Percentiles rank a stretch among this genome's conserved stretches.
Conservation (phyloP, 2,329 filamentous ascomycete genomes). For the Incumbomyces delicatus region DNA sequence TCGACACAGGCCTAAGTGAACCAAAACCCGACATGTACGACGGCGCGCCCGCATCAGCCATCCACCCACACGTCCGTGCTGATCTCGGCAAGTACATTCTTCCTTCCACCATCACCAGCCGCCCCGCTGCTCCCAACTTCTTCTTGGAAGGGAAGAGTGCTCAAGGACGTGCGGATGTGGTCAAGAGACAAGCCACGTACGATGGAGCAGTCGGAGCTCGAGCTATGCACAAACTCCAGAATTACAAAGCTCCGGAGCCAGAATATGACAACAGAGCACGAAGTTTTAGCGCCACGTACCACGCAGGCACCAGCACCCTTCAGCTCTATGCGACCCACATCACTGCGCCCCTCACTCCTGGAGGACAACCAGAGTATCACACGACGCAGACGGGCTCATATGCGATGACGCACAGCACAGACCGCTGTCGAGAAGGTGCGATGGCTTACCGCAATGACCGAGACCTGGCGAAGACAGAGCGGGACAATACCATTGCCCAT, state of each 20-base stretch:
- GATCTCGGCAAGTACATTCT: constrained; percentile 11
- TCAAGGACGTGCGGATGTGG: constrained; percentile 9
- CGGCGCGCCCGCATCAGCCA: constrained; percentile 5
- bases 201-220: constrained; percentile 14
- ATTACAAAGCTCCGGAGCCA: constrained; percentile 20
- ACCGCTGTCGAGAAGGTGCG: constrained; percentile 28
- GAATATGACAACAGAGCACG: constrained; percentile 32
- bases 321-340: constrained; percentile 9
- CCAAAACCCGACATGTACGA: constrained; percentile 11
- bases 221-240: constrained; percentile 15
- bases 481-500: constrained; percentile 27
- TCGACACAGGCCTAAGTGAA: constrained; percentile 9
- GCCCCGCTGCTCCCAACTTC: constrained; percentile 13
- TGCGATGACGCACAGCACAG: constrained; percentile 21
- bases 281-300: constrained; percentile 31
- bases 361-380: constrained; percentile 27
- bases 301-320: constrained; percentile 19
- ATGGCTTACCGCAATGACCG: constrained; percentile 33
- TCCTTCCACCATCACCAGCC: constrained; percentile 19
- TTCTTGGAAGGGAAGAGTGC: constrained; percentile 14
- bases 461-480: constrained; percentile 30
- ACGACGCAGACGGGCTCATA: constrained; percentile 29
- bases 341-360: constrained; percentile 6
- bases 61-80: constrained; percentile 14
- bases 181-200: constrained; percentile 9